Evolutionary conservation across 2,329 filamentous ascomycete species (phyloP), one percentile per base, ranked within the genome.

Genomic region (Fusarium sp.): DNA sequence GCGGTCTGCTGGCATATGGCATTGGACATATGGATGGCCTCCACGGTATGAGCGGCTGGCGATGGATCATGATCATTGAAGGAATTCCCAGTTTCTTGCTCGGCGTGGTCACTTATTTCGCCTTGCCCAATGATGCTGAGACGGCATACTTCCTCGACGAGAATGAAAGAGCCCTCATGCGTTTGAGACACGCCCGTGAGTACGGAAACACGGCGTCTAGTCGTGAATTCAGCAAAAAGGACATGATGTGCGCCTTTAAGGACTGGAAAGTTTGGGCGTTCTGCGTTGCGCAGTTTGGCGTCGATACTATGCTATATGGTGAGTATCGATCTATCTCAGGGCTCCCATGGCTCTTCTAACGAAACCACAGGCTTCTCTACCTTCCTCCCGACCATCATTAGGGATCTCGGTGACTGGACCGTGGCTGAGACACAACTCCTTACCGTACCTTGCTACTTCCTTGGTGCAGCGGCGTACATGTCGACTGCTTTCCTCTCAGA

Each of bases 221-320:
- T 36, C 80, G 82, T 57, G 77, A 85, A 75, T 85, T 88, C 49
- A 82, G 79, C 72, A 89, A 87, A 81, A 79, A 81, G 13, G 93
- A 95, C 75, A 91, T 93, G 76, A 82, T 86, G 70, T 88, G 87
- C 61, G 92, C 90, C 0, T 89, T 93, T 66, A 86, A 84, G 70
- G 93, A 95, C 80, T 94, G 92, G 92, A 94, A 92, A 78, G 88
- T 93, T 29, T 94, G 90, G 86, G 82, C 86, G 3, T 94, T 94
- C 78, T 91, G 87, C 70, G 79, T 89, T 41, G 91, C 85, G 9
- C 91, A 94, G 78, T 94, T 94, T 77, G 91, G 92, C 8, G 86
- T 87, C 20, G 92, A 94, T 76, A 93, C 91, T 2, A 92, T 94
- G 89, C 85, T 95, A 0, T 95, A 95, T 76, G 85, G 86, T 82